Evolutionary conservation across 75 land plant species (phyloP).

Genomic region (Pseudotsuga menziesii): DNA sequence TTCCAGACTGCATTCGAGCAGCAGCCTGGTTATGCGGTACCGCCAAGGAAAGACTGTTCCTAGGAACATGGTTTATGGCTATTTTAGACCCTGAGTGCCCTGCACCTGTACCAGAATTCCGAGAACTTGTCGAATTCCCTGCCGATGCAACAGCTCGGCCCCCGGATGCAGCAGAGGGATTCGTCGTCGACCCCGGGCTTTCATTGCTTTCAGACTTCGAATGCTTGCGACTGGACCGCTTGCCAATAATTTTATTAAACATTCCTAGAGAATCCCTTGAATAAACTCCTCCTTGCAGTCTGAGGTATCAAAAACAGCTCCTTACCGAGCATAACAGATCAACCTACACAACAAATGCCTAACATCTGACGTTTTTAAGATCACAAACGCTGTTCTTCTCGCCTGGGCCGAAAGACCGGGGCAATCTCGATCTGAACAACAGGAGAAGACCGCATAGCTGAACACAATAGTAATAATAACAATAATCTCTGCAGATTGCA

Average conservation of each 20-base stretch:
- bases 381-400: background rate
- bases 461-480: background rate
- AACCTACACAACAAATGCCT: background rate
- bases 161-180: slow-evolving; percentile 8
- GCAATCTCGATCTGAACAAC: background rate
- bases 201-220: slow-evolving; percentile 39
- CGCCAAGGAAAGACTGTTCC: slow-evolving; percentile 15
- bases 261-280: slow-evolving; percentile 10
- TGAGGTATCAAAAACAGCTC: background rate
- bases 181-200: background rate
- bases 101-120: background rate
- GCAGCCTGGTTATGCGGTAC: slow-evolving; percentile 8
- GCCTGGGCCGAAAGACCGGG: background rate
- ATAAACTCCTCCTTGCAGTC: slow-evolving; percentile 16
- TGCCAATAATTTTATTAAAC: slow-evolving; percentile 49
- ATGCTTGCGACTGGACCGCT: slow-evolving; percentile 39
- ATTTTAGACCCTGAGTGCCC: slow-evolving; percentile 3
- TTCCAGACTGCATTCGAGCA: background rate
- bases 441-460: background rate
- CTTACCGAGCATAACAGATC: slow-evolving; percentile 5
- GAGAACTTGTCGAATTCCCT: slow-evolving; percentile 1
- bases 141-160: slow-evolving; percentile 1
- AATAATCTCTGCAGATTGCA: background rate
- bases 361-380: background rate
- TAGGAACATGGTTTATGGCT: slow-evolving; percentile 38